Evolutionary conservation across 805 yeast species (phyloP).

Genomic region (Kluyveromyces nonfermentans): DNA sequence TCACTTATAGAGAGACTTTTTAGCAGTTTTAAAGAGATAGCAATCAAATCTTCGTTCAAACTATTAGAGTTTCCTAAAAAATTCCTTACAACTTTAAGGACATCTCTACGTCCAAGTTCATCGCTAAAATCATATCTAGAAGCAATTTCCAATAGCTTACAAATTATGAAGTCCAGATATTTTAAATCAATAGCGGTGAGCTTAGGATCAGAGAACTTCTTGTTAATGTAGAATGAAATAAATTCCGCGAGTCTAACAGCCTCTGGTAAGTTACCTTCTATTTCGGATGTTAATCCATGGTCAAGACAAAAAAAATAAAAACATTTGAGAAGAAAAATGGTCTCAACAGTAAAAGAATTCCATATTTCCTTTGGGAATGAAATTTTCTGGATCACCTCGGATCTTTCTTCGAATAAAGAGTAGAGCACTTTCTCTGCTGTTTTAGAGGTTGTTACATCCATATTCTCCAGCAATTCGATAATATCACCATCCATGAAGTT

Average conservation of each 20-base stretch:
- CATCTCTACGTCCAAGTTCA: conserved; percentile 78
- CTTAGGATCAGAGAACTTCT: conserved; percentile 27
- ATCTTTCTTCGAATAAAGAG: conserved; percentile 49
- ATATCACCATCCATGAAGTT: conserved; percentile 59
- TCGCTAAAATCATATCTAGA: conserved; percentile 76
- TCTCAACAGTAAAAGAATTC: conserved; percentile 62
- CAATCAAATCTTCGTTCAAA: conserved; percentile 44
- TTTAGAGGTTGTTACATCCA: conserved; percentile 60
- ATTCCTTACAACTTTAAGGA: conserved; percentile 50
- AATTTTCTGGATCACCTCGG: conserved; percentile 52
- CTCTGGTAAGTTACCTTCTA: conserved; percentile 72
- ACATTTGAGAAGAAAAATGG: conserved; percentile 60
- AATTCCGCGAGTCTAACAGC: conserved; percentile 58
- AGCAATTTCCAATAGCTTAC: conserved; percentile 61
- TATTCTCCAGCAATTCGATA: conserved; percentile 56
- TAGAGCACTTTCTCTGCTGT: conserved; percentile 61
- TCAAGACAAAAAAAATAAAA: conserved; percentile 57
- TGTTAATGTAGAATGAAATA: conserved; percentile 46
- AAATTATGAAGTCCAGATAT: conserved; percentile 63
- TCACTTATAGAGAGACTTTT: conserved; percentile 67
- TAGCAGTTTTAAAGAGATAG: conserved; percentile 54
- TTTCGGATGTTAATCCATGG: conserved; percentile 39
- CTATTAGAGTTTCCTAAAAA: conserved; percentile 47
- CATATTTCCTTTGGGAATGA: conserved; percentile 59
- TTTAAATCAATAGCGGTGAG: conserved; percentile 35